Evolutionary conservation across 257 asterid genomes (phyloP).

Genomic region (Solanum lycopersicoides): DNA sequence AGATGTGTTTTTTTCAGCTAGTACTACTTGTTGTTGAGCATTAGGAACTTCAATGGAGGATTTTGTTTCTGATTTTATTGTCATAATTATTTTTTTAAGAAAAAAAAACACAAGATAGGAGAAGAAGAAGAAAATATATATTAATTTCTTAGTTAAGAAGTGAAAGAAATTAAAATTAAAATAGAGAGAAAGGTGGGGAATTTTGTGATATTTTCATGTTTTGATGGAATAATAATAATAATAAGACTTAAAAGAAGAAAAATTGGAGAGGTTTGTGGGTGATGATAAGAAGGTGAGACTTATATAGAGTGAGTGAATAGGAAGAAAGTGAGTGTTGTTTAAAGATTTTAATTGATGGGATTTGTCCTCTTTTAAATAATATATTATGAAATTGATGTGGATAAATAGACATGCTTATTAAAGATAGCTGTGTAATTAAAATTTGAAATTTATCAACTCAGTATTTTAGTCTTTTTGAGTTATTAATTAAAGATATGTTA

Average conservation of each 20-base stretch:
- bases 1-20: not conserved
- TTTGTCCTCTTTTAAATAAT: not conserved
- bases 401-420: not conserved
- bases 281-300: not conserved
- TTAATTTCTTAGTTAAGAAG: not conserved
- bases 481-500: not conserved
- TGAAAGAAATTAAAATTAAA: not conserved
- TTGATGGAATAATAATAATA: not conserved
- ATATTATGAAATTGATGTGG: not conserved
- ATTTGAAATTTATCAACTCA: no score
- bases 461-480: not conserved
- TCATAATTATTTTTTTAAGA: not conserved
- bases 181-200: not conserved
- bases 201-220: not conserved
- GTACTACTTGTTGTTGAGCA: not conserved
- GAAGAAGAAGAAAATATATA: not conserved
- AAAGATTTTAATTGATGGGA: not conserved
- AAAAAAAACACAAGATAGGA: not conserved
- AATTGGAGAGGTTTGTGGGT: not conserved
- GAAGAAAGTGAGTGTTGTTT: not conserved
- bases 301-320: not conserved
- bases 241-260: not conserved
- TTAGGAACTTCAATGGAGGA: not conserved
- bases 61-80: not conserved
- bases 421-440: not conserved